phyloP scores from a whole-genome alignment of 2,329 filamentous ascomycete genomes.

The Exophiala dermatitidis region DNA sequence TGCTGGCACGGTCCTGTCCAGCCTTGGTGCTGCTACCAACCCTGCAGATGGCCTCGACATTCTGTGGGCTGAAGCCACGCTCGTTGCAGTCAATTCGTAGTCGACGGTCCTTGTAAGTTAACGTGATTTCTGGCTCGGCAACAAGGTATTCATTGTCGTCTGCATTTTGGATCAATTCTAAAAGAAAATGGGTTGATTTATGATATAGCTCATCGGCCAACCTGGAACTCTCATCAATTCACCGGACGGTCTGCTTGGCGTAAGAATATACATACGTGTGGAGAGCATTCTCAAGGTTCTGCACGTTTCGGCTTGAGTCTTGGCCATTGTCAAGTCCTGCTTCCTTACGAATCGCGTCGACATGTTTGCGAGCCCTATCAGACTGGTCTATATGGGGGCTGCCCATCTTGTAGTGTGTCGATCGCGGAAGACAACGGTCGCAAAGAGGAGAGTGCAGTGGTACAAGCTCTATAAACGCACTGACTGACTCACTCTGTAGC shows the following conservation, averaged over 20 bases:
- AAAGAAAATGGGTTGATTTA: constrained; percentile 24
- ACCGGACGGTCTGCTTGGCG: neutral
- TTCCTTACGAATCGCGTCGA: constrained; percentile 4
- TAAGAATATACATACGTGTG: constrained; percentile 2
- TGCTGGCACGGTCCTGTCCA: constrained; percentile 25
- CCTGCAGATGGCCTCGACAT: constrained; percentile 36
- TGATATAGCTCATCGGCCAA: constrained; percentile 7
- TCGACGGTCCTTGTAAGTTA: constrained; percentile 3
- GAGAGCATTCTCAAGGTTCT: constrained; percentile 8
- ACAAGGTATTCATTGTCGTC: constrained; percentile 35
- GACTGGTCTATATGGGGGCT: neutral
- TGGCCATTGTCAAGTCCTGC: constrained; percentile 3
- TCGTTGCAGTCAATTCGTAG: constrained; percentile 30
- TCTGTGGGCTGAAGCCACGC: constrained; percentile 35
- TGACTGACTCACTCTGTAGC: no score
- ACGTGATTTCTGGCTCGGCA: constrained; percentile 2
- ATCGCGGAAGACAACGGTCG: neutral
- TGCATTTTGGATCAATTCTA: constrained; percentile 38
- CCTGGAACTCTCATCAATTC: neutral
- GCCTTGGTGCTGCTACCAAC: constrained; percentile 34
- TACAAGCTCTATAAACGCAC: no score
- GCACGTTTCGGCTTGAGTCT: constrained; percentile 1
- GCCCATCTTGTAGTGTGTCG: neutral
- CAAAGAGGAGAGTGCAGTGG: neutral
- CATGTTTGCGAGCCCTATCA: constrained; percentile 1